Evolutionary conservation across 345 rosid genomes (phyloP), one percentile per base, ranked within the genome.

Genomic region (Salix dunnii): DNA sequence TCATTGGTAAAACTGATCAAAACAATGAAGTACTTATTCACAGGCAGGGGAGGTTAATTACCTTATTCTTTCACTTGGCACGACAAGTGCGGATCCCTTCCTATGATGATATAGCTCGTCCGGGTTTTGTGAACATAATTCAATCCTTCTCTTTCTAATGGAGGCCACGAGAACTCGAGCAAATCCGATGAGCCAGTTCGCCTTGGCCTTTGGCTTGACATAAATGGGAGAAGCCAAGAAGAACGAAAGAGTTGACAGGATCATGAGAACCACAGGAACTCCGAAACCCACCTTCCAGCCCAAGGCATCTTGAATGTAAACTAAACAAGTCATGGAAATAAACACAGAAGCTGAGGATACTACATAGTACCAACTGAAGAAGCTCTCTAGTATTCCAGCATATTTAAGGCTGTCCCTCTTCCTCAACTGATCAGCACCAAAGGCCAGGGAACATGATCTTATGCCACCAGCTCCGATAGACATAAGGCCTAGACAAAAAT

Each of bases 381-480:
- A 88, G 48, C 77, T 85, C 83, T 79, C 81, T 5, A 88, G 75
- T 18, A 79, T 43, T 49, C 81, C 74, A 65, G 77, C 81, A 16
- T 89, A 84, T 68, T 86, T 87, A 6, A 88, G 88, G 33, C 86
- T 46, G 70, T 82, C 86, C 79, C 76, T 84, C 74, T 84, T 84
- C 78, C 84, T 86, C 80, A 90, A 79, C 72, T 90, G 91, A 58
- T 90, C 89, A 60, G 43, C 43, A 40, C 43, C 43, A 40, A 40
- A 40, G 43, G 43, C 43, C 43, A 40, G 43, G 13, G 43, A 88
- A 75, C 88, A 87, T 2, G 94, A 91, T 76, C 90, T 86, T 68
- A 90, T 80, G 55, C 91, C 94, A 12, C 94, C 94, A 40, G 89
- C 87, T 40, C 94, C 94, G 27, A 84, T 82, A 17, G 94, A 81